Base-by-base conservation (phyloP, 352 stramenopile genomes). In the Albugo candida region DNA sequence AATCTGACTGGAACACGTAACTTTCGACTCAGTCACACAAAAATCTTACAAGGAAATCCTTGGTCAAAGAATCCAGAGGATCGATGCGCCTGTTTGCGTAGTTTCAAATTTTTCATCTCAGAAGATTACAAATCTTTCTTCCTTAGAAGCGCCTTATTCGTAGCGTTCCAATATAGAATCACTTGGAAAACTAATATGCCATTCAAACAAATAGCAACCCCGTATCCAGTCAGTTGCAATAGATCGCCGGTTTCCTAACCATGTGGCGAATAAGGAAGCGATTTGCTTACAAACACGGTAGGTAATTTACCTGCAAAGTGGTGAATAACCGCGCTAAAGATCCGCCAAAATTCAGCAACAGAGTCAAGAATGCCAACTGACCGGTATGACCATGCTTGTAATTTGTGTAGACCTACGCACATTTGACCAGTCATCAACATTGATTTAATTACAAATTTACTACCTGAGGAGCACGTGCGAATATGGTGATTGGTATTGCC, bases 371-470 rank as follows among this genome's bases (percentile, higher is more conserved):
- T 38, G 80, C 79, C 24, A 93, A 62, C 53, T 93, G 80, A n/a
- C 80, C 80, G 36, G 80, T 93, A 60, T 93, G 80, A 11, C 76
- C 75, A 51, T 93, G 77, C 51, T 88, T 83, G 52, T 88, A 89
- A 63, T 93, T 93, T 20, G 77, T 77, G 34, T 85, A 42, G 39
- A 89, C 77, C 75, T 87, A 53, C 21, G 58, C 2, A 24, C 8
- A 24, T 43, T 10, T 43, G 17, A 55, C 57, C 16, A 19, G 51
- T n/a, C 58, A 24, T 16, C 8, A 35, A 17, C 55, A 36, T 41
- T 40, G 52, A 52, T 36, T 16, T 34, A 27, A 51, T 37, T 37
- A 10, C 11, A 19, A 35, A 34, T 21, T 13, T 16, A 18, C 47
- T 56, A 87, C 70, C 64, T 92, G 78, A 2, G 78, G 76, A 43